Base-by-base conservation (phyloP, 2,329 filamentous ascomycete genomes). In the Chaetomium strumarium region DNA sequence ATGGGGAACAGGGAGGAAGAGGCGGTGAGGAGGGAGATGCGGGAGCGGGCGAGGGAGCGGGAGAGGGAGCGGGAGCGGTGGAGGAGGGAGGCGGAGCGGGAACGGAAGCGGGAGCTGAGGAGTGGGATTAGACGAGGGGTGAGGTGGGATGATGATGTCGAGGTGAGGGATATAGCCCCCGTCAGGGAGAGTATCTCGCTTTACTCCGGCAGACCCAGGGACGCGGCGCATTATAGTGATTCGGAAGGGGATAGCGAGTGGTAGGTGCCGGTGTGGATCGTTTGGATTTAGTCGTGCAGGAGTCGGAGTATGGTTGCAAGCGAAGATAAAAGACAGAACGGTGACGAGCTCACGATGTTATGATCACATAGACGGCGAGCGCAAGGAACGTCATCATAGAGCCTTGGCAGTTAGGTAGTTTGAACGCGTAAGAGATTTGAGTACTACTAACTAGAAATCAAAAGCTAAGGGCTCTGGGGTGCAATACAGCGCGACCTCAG, bases 211-310 rank as follows among this genome's bases (percentile, higher is more conserved):
- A 5, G 29, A 29, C 30, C 36, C 1, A 14, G 33, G 2, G 46
- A 11, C 2, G n/a, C n/a, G n/a, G n/a, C n/a, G n/a, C 46, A 50
- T 20, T 41, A 38, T 11, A 53, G 46, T 16, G 51, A 53, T 5
- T 43, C 51, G 13, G 51, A 46, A 2, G 34, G 36, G 3, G 51
- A 45, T 16, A 49, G 45, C 5, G 30, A 6, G 31, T 52, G 44
- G 49, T 52, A 42, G 43, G n/a, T n/a, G n/a, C n/a, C n/a, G n/a
- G n/a, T n/a, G n/a, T n/a, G n/a, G n/a, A n/a, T n/a, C n/a, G n/a
- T n/a, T n/a, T n/a, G n/a, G n/a, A n/a, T n/a, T n/a, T n/a, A n/a
- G n/a, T n/a, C n/a, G n/a, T n/a, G n/a, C n/a, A n/a, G n/a, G n/a
- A n/a, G n/a, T n/a, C n/a, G n/a, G n/a, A n/a, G n/a, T n/a, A n/a